Base-by-base conservation (phyloP, 495 filamentous ascomycete species). In the Aspergillus ostianus region DNA sequence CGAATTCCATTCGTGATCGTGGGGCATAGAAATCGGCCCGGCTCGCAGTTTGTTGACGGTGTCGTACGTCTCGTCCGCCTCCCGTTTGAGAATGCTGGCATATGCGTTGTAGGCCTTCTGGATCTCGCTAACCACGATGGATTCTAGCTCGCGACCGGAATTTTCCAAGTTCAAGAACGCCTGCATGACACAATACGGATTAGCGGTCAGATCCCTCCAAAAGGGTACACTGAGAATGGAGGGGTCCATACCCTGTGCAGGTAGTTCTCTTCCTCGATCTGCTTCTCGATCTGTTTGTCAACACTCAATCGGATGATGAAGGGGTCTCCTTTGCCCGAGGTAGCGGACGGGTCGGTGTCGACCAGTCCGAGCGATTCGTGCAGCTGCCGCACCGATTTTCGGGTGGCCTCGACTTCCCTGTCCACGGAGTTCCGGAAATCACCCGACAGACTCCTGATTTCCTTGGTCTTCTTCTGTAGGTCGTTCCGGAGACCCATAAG, bases 211-310 rank as follows among this genome's bases (percentile, higher is more conserved):
- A 17, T 17, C 15, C 17, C 19, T 15, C 50, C 6, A 30, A 29
- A 27, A 18, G 29, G n/a, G 17, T 7, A 3, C 47, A 47, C 26
- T 4, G 27, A 26, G 2, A 18, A 56, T n/a, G 17, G 9, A 19
- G 29, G 18, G 6, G 47, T 15, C 3, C 78, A 68, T 80, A 95
- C 93, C 77, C 92, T 83, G 68, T 98, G 94, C 46, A 98, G 69
- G 66, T 98, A 98, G 65, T 97, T 98, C 72, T 98, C 94, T 67
- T 98, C 94, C 68, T 96, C 91, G 47, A 98, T 87, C 68, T 98
- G 94, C 64, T 83, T 88, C 66, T 93, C 93, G 21, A 98, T 77
- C 72, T 96, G 92, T 27, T 87, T 84, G 71, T 98, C 93, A 0
- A 96, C 93, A 45, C 82, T 83, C 36, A 98, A 77, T 53, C 87